A percentile compares a stretch with the other conserved stretches of the same genome.
Conservation (phyloP, 108 stramenopile species). For the Conticribra guillardii region DNA sequence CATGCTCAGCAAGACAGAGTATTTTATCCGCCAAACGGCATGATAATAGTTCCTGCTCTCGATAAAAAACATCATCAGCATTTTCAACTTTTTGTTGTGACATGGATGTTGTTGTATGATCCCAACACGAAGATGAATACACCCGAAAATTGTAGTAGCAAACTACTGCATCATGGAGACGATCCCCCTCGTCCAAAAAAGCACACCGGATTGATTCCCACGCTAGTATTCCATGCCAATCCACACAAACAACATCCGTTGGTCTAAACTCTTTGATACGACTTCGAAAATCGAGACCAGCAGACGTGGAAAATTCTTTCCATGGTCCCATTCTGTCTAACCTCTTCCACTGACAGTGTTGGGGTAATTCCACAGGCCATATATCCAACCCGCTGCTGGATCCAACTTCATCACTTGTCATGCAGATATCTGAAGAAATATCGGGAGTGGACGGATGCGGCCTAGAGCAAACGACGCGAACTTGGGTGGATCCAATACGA, state of each 20-base stretch:
- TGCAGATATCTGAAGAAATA: not conserved
- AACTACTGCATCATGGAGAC: slow-evolving; percentile 11
- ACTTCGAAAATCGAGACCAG: not conserved
- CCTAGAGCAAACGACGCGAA: slow-evolving; percentile 48
- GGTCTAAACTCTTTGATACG: slow-evolving; percentile 4
- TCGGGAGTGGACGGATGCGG: slow-evolving; percentile 25
- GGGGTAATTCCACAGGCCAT: slow-evolving; percentile 25
- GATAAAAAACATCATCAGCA: slow-evolving; percentile 38
- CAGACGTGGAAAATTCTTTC: slow-evolving; percentile 35
- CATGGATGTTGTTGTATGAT: not conserved
- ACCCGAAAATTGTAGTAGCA: slow-evolving; percentile 59
- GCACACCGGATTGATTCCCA: slow-evolving; percentile 11
- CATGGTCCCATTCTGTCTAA: slow-evolving; percentile 46
- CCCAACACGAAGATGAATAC: slow-evolving; percentile 28
- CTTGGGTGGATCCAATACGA: not conserved
- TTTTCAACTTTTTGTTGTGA: not conserved
- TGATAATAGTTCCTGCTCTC: slow-evolving; percentile 45
- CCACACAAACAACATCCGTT: slow-evolving; percentile 31
- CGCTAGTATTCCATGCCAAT: slow-evolving; percentile 47
- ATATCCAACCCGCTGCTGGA: slow-evolving; percentile 16
- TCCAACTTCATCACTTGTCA: not conserved
- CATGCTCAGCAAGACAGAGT: slow-evolving; percentile 48
- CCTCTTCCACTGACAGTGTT: slow-evolving; percentile 36
- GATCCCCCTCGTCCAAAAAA: too few relatives aligned
- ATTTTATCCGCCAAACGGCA: slow-evolving; percentile 47